Evolutionary conservation across 2,329 filamentous ascomycete species (phyloP).

Genomic region (Tricladium varicosporioides): DNA sequence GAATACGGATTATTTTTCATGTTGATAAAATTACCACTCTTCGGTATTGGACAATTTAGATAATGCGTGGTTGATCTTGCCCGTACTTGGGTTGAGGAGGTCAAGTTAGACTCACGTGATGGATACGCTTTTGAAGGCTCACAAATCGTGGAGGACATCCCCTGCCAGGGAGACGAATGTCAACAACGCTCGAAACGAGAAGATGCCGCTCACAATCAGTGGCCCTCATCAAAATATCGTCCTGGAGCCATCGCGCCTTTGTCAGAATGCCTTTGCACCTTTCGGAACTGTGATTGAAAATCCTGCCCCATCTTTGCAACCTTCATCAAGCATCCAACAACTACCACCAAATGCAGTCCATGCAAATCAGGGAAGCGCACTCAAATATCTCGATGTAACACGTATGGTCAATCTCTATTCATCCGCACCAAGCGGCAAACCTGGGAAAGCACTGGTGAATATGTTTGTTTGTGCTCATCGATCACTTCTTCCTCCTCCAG

Average conservation of each 20-base stretch:
- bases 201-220: slow-evolving; percentile 23
- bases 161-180: neutral
- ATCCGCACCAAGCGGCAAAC: slow-evolving; percentile 53
- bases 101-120: too few species aligned
- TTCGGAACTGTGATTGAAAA: slow-evolving; percentile 85
- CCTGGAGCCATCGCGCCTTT: slow-evolving; percentile 65
- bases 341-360: slow-evolving; percentile 49
- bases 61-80: too few species aligned
- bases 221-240: slow-evolving; percentile 11
- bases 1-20: too few species aligned
- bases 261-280: slow-evolving; percentile 63
- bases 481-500: slow-evolving; percentile 40
- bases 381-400: slow-evolving; percentile 84
- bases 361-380: slow-evolving; percentile 83
- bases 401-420: slow-evolving; percentile 69
- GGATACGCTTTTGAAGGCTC: too few species aligned
- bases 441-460: slow-evolving; percentile 67
- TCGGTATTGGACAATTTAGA: too few species aligned
- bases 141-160: too few species aligned
- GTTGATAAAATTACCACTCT: too few species aligned
- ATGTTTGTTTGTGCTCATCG: slow-evolving; percentile 85
- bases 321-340: slow-evolving; percentile 38
- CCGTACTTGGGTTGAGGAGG: too few species aligned
- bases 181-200: neutral
- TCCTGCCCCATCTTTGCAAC: slow-evolving; percentile 57